Conservation (phyloP, 1,284 basidiomycete genomes). For the Fistulinella cinereoalba region DNA sequence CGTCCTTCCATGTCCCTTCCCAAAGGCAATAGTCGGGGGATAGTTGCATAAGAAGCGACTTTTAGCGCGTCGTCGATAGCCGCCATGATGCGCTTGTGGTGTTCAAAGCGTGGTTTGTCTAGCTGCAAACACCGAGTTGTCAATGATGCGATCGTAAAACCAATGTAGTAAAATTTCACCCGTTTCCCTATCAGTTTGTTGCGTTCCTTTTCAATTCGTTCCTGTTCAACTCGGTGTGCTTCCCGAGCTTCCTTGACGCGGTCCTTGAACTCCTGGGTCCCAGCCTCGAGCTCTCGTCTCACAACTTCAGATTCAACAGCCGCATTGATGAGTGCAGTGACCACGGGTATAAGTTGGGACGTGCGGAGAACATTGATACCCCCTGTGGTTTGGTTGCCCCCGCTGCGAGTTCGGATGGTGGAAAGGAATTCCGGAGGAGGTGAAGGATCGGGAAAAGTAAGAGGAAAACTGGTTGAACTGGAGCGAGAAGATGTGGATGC, state of each 20-base stretch:
- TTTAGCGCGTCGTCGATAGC: conserved; percentile 27
- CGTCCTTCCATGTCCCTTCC: conserved; percentile 53
- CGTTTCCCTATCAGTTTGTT: conserved; percentile 33
- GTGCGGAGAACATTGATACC: conserved; percentile 45
- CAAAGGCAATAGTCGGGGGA: conserved; percentile 45
- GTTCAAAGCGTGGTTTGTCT: conserved; percentile 23
- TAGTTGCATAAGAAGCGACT: conserved; percentile 36
- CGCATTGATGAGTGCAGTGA: conserved; percentile 54
- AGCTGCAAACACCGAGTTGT: conserved; percentile 15
- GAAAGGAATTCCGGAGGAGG: conserved; percentile 41
- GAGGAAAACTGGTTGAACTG: conserved; percentile 14
- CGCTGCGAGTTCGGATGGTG: conserved; percentile 30
- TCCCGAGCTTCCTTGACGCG: conserved; percentile 48
- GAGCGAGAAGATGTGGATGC: conserved; percentile 19
- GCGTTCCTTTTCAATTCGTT: conserved; percentile 41
- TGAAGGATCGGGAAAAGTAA: conserved; percentile 53
- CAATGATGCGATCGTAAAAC: not conserved
- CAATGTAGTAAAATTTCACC: conserved; percentile 28
- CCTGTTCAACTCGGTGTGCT: conserved; percentile 43
- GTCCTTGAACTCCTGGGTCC: conserved; percentile 53
- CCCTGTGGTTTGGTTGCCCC: conserved; percentile 36
- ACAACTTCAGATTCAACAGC: conserved; percentile 46
- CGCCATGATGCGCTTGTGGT: conserved; percentile 22
- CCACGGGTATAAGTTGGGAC: conserved; percentile 62
- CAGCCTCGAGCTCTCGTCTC: conserved; percentile 58